A percentile compares a stretch with the other conserved stretches of the same genome.
Conservation (phyloP, 805 yeast species). For the Pichia eremophila region DNA sequence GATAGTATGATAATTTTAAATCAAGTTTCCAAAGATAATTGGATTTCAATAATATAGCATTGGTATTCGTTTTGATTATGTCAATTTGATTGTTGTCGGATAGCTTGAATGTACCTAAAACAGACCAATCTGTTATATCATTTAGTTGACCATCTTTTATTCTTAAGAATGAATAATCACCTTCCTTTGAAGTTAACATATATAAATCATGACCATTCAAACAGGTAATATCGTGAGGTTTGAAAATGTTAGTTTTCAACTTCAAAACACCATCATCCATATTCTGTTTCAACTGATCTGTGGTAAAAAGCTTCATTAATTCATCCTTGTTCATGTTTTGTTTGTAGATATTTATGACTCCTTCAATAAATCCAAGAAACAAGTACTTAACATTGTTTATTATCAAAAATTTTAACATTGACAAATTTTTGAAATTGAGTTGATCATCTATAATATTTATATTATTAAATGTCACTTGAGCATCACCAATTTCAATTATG, state of each 20-base stretch:
- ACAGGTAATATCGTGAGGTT: not conserved
- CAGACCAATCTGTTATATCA: not conserved
- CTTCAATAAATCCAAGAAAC: not conserved
- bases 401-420: not conserved
- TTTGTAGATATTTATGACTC: not conserved
- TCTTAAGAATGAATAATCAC: slow-evolving; percentile 7
- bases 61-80: slow-evolving; percentile 5
- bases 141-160: not conserved
- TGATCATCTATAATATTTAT: not conserved
- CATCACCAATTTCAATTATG: not conserved
- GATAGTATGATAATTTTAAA: slow-evolving; percentile 15
- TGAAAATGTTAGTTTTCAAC: not conserved
- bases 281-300: too few species aligned
- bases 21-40: slow-evolving; percentile 23
- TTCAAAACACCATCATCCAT: not conserved
- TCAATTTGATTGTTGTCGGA: slow-evolving; percentile 16
- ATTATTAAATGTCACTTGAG: not conserved
- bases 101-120: not conserved
- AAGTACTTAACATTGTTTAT: not conserved
- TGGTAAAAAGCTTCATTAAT: not conserved
- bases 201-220: not conserved
- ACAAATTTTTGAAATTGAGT: not conserved
- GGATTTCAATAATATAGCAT: slow-evolving; percentile 13
- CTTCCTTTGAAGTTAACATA: slow-evolving; percentile 18
- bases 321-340: not conserved